Conservation (phyloP, 306 rosid species). For the Prosopis cineraria region DNA sequence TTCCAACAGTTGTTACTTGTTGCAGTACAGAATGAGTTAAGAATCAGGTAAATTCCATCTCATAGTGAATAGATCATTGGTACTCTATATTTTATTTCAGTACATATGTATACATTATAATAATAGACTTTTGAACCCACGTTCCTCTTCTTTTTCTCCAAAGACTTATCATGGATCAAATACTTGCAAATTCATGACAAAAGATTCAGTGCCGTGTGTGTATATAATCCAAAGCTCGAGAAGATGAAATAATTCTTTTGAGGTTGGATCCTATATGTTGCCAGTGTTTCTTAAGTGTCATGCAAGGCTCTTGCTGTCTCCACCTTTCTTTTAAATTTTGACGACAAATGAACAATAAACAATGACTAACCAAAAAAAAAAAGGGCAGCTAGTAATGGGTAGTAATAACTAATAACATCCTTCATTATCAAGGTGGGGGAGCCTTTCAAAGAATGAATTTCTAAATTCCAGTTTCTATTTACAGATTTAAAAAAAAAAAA, state of each 20-base stretch:
- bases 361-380: not conserved
- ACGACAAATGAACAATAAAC: too few relatives aligned
- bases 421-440: too few relatives aligned
- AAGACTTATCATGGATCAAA: not conserved
- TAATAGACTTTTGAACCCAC: not conserved
- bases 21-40: too few relatives aligned
- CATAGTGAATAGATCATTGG: too few relatives aligned
- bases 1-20: too few relatives aligned
- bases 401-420: too few relatives aligned
- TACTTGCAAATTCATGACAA: conserved; percentile 2
- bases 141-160: not conserved
- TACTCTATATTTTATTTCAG: too few relatives aligned
- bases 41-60: too few relatives aligned
- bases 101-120: too few relatives aligned
- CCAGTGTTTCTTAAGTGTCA: not conserved
- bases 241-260: conserved; percentile 29
- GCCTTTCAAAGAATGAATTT: too few relatives aligned
- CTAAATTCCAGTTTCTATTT: not conserved
- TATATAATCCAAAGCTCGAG: not conserved
- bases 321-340: not conserved
- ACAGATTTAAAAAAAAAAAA: not conserved
- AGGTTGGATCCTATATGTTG: conserved; percentile 33
- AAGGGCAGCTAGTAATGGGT: too few relatives aligned
- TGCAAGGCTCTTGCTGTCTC: not conserved
- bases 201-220: conserved; percentile 25